Evolutionary conservation across 495 filamentous ascomycete genomes (phyloP).

Genomic region (Aspergillus bertholletiae): DNA sequence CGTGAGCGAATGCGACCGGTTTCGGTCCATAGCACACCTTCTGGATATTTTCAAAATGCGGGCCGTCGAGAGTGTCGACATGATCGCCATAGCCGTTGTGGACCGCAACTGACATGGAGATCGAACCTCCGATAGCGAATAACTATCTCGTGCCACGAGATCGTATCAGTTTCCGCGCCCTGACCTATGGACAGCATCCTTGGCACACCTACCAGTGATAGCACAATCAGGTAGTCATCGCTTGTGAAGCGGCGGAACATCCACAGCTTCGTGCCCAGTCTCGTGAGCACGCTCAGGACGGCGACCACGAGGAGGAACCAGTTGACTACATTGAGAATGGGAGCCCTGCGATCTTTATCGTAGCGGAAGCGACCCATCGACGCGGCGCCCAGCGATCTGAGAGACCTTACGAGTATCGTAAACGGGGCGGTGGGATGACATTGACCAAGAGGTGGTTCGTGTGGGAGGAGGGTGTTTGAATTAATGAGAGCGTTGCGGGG

Average conservation of each 20-base stretch:
- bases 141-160: constrained; percentile 5
- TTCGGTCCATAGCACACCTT: constrained; percentile 16
- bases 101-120: constrained; percentile 24
- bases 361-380: constrained; percentile 16
- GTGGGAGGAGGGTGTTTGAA: too few relatives aligned
- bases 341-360: constrained; percentile 17
- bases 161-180: not conserved
- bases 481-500: too few relatives aligned
- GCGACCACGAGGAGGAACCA: constrained; percentile 23
- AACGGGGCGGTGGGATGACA: not conserved
- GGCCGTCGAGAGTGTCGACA: constrained; percentile 9
- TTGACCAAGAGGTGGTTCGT: not conserved
- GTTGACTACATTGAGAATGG: constrained; percentile 25
- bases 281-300: constrained; percentile 20
- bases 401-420: too few relatives aligned
- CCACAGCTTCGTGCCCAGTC: constrained; percentile 27
- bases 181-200: not conserved
- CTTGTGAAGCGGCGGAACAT: constrained; percentile 17
- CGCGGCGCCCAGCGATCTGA: too few relatives aligned
- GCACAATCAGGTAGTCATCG: constrained; percentile 21
- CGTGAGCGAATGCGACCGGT: not conserved
- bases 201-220: constrained; percentile 14
- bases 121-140: constrained; percentile 20
- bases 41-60: constrained; percentile 21
- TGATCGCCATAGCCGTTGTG: constrained; percentile 27